Evolutionary conservation across 2,329 filamentous ascomycete species (phyloP).

Genomic region (Sarocladium oryzae): DNA sequence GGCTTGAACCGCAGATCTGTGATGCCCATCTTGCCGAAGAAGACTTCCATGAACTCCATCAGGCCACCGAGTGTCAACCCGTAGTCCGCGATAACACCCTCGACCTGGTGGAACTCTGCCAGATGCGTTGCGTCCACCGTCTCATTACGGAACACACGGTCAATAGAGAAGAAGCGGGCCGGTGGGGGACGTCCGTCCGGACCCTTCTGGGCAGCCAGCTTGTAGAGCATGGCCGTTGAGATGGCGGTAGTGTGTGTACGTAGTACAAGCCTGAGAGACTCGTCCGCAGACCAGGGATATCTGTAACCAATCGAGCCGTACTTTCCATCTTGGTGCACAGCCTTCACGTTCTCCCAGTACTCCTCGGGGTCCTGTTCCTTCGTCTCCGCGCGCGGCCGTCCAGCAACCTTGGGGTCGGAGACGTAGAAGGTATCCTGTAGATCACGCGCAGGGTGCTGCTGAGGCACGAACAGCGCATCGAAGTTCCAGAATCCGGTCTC

Average conservation of each 20-base stretch:
- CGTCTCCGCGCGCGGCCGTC: conserved; percentile 52
- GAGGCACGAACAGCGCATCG: conserved; percentile 90
- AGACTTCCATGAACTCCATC: conserved; percentile 88
- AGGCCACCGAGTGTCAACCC: conserved; percentile 85
- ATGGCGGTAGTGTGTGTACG: conserved; percentile 95
- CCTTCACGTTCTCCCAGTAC: conserved; percentile 83
- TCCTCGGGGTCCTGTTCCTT: conserved; percentile 64
- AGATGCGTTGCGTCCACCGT: conserved; percentile 94
- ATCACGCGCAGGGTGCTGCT: conserved; percentile 95
- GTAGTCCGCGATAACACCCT: conserved; percentile 97
- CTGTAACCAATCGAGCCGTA: conserved; percentile 95
- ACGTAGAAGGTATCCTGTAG: conserved; percentile 99
- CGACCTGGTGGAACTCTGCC: conserved; percentile 97
- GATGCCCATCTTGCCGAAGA: conserved; percentile 96
- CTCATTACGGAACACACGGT: conserved; percentile 97
- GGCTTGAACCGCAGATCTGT: conserved; percentile 85
- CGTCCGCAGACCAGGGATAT: conserved; percentile 86
- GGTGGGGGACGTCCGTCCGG: conserved; percentile 58
- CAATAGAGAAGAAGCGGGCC: conserved; percentile 97
- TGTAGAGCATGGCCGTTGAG: conserved; percentile 84
- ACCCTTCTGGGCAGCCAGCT: conserved; percentile 74
- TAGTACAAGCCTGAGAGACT: conserved; percentile 80
- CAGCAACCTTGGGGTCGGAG: conserved; percentile 74
- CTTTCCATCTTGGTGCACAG: conserved; percentile 85
- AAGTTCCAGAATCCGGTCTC: conserved; percentile 99